Evolutionary conservation across 352 stramenopile genomes (phyloP).

Genomic region (Phytophthora sp.): DNA sequence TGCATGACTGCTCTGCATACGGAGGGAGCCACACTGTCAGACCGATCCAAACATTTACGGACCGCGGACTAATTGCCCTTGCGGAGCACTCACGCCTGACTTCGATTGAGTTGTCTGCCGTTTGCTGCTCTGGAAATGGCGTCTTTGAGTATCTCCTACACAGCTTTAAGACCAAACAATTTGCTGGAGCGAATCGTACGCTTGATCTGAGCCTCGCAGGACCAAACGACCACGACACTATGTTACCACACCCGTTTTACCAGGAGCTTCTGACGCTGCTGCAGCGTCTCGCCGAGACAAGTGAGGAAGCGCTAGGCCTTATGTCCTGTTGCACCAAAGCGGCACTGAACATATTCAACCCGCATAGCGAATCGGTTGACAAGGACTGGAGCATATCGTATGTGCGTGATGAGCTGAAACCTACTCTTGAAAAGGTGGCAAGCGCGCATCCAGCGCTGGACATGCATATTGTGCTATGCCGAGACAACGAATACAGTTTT

Average conservation of each 20-base stretch:
- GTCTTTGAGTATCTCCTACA: constrained; percentile 46
- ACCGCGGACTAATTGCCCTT: constrained; percentile 38
- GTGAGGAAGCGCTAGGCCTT: constrained; percentile 18
- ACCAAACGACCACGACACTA: constrained; percentile 32
- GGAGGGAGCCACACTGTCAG: constrained; percentile 34
- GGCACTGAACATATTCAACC: constrained; percentile 35
- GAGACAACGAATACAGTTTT: constrained; percentile 28
- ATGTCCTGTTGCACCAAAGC: constrained; percentile 23
- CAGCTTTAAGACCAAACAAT: constrained; percentile 23
- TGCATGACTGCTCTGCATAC: constrained; percentile 36
- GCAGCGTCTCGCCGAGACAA: constrained; percentile 20
- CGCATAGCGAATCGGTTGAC: constrained; percentile 27
- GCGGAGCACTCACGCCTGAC: constrained; percentile 35
- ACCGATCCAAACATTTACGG: constrained; percentile 44
- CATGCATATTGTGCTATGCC: constrained; percentile 29
- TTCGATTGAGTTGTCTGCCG: constrained; percentile 35
- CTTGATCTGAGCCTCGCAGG: constrained; percentile 39
- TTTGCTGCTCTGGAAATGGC: constrained; percentile 44
- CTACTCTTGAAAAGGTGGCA: constrained; percentile 39
- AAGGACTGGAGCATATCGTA: constrained; percentile 34
- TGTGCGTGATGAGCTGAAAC: constrained; percentile 36
- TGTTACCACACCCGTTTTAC: constrained; percentile 39
- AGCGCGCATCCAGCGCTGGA: constrained; percentile 25
- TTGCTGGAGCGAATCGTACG: constrained; percentile 20
- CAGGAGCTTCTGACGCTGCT: constrained; percentile 38